phyloP scores from a whole-genome alignment of 2,329 filamentous ascomycete species.

The Penicillium verrucosum region DNA sequence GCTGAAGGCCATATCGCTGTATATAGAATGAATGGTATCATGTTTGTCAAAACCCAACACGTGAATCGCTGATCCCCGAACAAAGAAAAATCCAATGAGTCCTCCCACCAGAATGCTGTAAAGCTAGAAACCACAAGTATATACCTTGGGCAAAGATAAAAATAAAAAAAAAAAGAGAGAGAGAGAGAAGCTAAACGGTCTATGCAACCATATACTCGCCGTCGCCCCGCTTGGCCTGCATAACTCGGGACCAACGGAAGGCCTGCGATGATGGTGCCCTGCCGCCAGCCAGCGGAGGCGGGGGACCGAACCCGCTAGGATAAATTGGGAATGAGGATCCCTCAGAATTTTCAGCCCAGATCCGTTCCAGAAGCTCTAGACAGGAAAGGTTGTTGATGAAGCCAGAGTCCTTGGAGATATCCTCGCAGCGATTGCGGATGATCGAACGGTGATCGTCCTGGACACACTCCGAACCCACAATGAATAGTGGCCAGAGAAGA shows the following conservation, averaged over 20 bases:
- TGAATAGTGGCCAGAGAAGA: conserved; percentile 87
- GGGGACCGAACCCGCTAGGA: conserved; percentile 17
- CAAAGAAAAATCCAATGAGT: background rate
- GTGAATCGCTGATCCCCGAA: conserved; percentile 8
- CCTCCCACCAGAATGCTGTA: background rate
- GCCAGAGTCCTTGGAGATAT: conserved; percentile 82
- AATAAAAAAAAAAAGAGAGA: background rate
- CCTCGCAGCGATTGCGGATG: conserved; percentile 74
- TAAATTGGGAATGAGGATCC: conserved; percentile 23
- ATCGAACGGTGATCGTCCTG: conserved; percentile 74
- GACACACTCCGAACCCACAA: conserved; percentile 84
- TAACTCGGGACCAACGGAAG: conserved; percentile 39
- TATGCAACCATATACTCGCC: conserved; percentile 42
- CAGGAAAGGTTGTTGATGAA: conserved; percentile 92
- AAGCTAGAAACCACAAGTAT: conserved; percentile 1
- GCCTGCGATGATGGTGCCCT: conserved; percentile 21
- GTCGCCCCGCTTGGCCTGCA: conserved; percentile 36
- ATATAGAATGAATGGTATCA: conserved; percentile 20
- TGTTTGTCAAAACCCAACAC: conserved; percentile 9
- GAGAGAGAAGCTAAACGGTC: background rate
- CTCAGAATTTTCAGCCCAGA: conserved; percentile 60
- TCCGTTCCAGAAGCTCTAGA: conserved; percentile 77
- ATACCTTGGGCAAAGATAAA: background rate
- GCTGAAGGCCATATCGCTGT: background rate
- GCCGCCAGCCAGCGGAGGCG: conserved; percentile 15